phyloP scores from a whole-genome alignment of 306 rosid species.

The Mimosa pudica region DNA sequence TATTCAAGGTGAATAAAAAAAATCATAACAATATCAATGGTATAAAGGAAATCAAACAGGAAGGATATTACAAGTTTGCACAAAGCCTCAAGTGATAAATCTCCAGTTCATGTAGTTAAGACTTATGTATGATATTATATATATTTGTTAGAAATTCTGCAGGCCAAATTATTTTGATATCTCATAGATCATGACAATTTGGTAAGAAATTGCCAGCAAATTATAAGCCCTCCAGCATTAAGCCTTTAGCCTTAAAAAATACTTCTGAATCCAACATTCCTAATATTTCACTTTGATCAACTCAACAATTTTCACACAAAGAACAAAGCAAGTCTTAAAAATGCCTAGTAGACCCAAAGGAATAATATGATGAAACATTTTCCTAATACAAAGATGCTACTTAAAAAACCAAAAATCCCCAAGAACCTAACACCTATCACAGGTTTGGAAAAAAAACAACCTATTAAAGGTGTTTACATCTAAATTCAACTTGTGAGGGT shows the following conservation, averaged over 20 bases:
- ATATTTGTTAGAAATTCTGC: too few species aligned
- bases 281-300: background rate
- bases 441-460: too few species aligned
- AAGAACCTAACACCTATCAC: too few species aligned
- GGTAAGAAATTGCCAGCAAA: background rate
- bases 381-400: too few species aligned
- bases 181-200: background rate
- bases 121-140: too few species aligned
- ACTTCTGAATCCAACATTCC: background rate
- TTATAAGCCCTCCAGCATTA: background rate
- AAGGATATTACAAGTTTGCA: background rate
- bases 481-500: background rate
- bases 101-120: too few species aligned
- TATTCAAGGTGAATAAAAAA: conserved; percentile 13
- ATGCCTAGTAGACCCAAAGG: too few species aligned
- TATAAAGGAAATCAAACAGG: background rate
- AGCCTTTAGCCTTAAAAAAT: background rate
- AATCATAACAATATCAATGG: background rate
- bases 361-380: too few species aligned
- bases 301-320: background rate
- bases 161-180: too few species aligned
- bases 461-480: background rate
- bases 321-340: background rate
- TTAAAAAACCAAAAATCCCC: too few species aligned
- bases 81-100: background rate